Conservation (phyloP, 164 flowering plant species). For the Piper longum region DNA sequence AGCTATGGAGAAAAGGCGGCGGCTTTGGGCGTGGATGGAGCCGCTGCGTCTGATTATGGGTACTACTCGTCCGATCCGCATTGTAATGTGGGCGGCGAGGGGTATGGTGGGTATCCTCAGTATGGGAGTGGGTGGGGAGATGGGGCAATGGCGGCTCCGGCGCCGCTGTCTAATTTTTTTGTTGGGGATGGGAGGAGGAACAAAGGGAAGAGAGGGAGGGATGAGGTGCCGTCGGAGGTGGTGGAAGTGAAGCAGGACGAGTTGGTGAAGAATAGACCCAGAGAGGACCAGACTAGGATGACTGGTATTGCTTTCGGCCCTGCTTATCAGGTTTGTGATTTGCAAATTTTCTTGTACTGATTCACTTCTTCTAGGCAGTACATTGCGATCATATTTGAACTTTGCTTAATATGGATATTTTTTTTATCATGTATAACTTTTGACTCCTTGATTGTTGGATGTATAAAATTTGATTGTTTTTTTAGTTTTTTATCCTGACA, state of each 20-base stretch:
- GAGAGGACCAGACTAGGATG: conserved; percentile 62
- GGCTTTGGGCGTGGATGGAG: conserved; percentile 3
- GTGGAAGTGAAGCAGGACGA: conserved; percentile 96
- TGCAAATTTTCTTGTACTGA: neutral
- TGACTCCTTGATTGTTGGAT: too few relatives aligned
- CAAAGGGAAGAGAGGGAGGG: conserved; percentile 55
- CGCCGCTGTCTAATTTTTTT: conserved; percentile 4
- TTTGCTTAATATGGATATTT: too few relatives aligned
- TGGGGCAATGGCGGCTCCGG: conserved; percentile 11
- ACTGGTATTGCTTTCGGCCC: conserved; percentile 96
- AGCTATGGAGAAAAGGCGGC: neutral
- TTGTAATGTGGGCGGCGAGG: conserved; percentile 7
- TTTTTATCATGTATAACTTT: too few relatives aligned
- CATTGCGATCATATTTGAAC: too few relatives aligned
- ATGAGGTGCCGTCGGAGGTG: conserved; percentile 49
- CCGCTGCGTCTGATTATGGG: conserved; percentile 1
- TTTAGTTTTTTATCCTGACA: too few relatives aligned
- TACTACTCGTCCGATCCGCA: conserved; percentile 11
- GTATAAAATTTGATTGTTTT: too few relatives aligned
- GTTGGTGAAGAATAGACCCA: conserved; percentile 75
- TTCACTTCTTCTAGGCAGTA: neutral
- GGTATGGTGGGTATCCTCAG: conserved; percentile 13
- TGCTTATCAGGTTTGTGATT: conserved; percentile 54
- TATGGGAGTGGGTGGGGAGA: conserved; percentile 25
- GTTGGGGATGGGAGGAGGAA: conserved; percentile 13